Percentiles rank a stretch among this genome's conserved stretches.
These are phyloP conservation scores for Sporisorium exsertum DNA, from an alignment of 1,284 basidiomycete species.

Conservation along the genomic window DNA sequence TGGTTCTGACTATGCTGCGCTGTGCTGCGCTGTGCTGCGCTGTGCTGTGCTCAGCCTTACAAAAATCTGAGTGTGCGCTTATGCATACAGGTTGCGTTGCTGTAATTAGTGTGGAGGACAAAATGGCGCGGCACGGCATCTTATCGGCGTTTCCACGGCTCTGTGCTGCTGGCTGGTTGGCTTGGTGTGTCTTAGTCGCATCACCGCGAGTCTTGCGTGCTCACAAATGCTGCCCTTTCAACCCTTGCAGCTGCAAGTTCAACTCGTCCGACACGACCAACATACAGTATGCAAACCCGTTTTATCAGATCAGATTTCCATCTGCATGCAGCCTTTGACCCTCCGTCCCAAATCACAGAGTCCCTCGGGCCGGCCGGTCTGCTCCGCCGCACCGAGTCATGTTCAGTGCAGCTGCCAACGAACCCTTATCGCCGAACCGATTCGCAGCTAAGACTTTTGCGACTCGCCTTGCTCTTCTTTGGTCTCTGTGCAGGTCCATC, in stretches of 20 bases:
- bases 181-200: not conserved
- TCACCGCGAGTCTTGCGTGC: constrained; percentile 4
- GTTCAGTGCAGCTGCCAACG: not conserved
- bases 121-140: constrained; percentile 11
- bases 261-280: constrained; percentile 3
- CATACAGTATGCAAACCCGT: not conserved
- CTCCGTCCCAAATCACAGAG: not conserved
- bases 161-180: not conserved
- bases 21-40: not conserved
- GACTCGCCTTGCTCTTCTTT: too few relatives aligned
- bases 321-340: not conserved
- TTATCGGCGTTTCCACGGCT: constrained; percentile 11
- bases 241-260: not conserved
- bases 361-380: not conserved
- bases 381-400: not conserved
- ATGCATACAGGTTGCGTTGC: not conserved
- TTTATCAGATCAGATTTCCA: constrained; percentile 14
- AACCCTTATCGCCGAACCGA: too few relatives aligned
- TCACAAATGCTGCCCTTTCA: not conserved
- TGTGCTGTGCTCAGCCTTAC: not conserved
- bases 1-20: too few relatives aligned
- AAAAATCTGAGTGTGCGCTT: constrained; percentile 3
- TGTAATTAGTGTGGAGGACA: constrained; percentile 30
- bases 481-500: too few relatives aligned
- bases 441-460: too few relatives aligned